Evolutionary conservation across 768 basidiomycete species (phyloP).

Genomic region (Russula vinacea): DNA sequence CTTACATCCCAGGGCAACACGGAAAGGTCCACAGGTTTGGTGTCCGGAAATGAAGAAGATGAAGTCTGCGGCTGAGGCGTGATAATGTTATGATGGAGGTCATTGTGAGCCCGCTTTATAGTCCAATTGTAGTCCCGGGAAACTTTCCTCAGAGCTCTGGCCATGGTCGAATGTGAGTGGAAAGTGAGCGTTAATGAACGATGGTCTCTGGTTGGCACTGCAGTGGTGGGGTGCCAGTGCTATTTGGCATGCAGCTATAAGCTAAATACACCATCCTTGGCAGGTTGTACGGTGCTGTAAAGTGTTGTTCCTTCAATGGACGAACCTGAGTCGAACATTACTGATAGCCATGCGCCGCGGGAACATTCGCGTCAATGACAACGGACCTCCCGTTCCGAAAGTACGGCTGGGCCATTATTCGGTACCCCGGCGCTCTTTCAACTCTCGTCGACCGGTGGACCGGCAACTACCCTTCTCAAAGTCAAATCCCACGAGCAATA

Average conservation of each 20-base stretch:
- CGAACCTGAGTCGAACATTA: background rate
- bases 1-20: conserved; percentile 15
- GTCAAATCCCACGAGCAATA: background rate
- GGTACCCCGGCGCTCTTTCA: background rate
- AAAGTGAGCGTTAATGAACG: no score
- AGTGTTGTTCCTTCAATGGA: background rate
- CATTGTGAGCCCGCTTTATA: conserved; percentile 22
- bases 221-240: background rate
- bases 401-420: background rate
- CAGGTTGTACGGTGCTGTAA: background rate
- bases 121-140: conserved; percentile 20
- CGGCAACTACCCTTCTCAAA: no score
- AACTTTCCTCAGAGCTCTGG: conserved; percentile 20
- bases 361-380: background rate
- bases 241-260: no score
- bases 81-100: conserved; percentile 16
- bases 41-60: background rate
- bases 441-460: no score
- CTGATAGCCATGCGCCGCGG: background rate
- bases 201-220: background rate
- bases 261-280: background rate
- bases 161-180: conserved; percentile 4
- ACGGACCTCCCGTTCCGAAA: background rate
- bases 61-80: background rate
- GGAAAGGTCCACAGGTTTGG: background rate